Conservation (phyloP, 257 asterid species). For the Gardenia jasminoides region DNA sequence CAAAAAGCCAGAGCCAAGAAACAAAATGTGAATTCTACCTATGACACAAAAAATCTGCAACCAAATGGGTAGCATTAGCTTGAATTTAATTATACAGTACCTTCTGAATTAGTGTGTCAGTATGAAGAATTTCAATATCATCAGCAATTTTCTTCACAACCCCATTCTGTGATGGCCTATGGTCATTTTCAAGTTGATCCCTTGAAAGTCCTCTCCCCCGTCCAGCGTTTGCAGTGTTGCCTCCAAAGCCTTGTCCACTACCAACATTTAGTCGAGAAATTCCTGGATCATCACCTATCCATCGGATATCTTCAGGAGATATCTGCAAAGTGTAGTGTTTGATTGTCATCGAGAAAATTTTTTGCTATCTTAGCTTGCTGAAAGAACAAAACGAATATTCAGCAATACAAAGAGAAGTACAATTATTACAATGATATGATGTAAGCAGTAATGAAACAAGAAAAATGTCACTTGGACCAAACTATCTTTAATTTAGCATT, state of each 20-base stretch:
- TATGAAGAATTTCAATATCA: conserved; percentile 80
- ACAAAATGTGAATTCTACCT: conserved; percentile 8
- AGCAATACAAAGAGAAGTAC: neutral
- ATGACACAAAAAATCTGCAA: neutral
- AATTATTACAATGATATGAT: neutral
- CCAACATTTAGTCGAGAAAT: conserved; percentile 49
- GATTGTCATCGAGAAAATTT: conserved; percentile 1
- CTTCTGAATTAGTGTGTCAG: conserved; percentile 82
- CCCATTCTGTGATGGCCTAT: conserved; percentile 53
- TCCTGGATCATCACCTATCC: conserved; percentile 89
- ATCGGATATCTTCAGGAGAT: conserved; percentile 77
- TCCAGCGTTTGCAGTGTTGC: conserved; percentile 40
- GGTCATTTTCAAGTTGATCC: conserved; percentile 46
- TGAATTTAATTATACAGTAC: conserved; percentile 26
- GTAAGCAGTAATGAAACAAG: neutral
- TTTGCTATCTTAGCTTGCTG: neutral
- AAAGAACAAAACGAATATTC: too few species aligned
- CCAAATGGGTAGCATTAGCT: neutral
- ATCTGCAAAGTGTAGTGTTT: conserved; percentile 44
- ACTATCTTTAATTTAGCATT: neutral
- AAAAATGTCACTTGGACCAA: neutral
- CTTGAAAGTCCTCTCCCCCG: conserved; percentile 51
- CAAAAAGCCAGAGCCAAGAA: conserved; percentile 11
- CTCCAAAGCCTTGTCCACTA: conserved; percentile 29
- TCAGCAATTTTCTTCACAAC: conserved; percentile 39